A percentile compares a stretch with the other conserved stretches of the same genome.
phyloP scores from a whole-genome alignment of 1,284 basidiomycete species.

The Cutaneotrichosporon dermatis region DNA sequence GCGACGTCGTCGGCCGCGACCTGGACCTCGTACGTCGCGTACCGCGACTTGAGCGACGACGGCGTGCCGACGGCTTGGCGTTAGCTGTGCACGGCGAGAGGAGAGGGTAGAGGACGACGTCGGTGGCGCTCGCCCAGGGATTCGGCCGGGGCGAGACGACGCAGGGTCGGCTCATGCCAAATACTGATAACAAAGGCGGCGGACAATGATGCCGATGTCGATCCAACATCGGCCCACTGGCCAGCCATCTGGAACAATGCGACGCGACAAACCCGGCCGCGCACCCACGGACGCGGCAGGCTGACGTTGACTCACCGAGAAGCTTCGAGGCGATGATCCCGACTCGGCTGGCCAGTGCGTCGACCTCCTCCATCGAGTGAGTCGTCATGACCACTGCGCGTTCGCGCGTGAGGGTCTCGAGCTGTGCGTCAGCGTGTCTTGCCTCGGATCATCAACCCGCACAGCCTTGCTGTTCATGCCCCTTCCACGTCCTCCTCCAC shows the following conservation, averaged over 20 bases:
- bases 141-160: too few species aligned
- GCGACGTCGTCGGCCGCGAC: conserved; percentile 60
- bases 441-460: too few species aligned
- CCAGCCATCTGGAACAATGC: too few species aligned
- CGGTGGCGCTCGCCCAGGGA: too few species aligned
- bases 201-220: not conserved
- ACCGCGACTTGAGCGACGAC: conserved; percentile 59
- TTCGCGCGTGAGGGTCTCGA: conserved; percentile 55
- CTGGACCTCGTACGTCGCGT: conserved; percentile 72
- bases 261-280: too few species aligned
- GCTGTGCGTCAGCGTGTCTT: conserved; percentile 41
- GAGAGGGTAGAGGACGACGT: too few species aligned
- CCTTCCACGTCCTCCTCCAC: too few species aligned
- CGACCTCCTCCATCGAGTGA: conserved; percentile 81
- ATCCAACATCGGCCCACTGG: too few species aligned
- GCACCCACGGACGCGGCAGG: too few species aligned
- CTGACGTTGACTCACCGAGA: conserved; percentile 54
- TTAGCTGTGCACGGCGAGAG: not conserved
- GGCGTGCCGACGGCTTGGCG: conserved; percentile 58
- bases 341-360: conserved; percentile 66
- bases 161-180: not conserved
- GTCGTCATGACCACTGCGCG: conserved; percentile 45
- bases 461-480: too few species aligned
- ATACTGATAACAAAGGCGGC: not conserved
- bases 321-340: conserved; percentile 66